Percentiles rank a stretch among this genome's conserved stretches.
These are phyloP conservation scores for Hirschioporus abietinus DNA, from an alignment of 768 basidiomycete genomes.

Conservation along the genomic window DNA sequence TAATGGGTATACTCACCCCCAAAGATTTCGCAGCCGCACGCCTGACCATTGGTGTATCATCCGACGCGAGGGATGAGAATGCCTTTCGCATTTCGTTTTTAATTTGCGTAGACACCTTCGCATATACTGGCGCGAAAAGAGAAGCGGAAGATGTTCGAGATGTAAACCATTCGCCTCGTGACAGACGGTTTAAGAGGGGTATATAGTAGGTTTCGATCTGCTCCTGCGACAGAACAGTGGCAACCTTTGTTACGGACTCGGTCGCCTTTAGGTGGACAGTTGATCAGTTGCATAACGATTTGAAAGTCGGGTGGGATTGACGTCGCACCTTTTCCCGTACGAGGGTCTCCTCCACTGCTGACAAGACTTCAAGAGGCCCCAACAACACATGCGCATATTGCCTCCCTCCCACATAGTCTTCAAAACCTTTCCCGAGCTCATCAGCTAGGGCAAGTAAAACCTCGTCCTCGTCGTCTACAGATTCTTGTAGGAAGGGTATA, in stretches of 20 bases:
- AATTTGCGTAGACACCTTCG: constrained; percentile 61
- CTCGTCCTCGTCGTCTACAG: constrained; percentile 99
- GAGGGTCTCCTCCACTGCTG: constrained; percentile 95
- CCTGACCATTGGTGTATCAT: constrained; percentile 99
- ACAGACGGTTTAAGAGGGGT: constrained; percentile 83
- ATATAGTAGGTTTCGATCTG: constrained; percentile 90
- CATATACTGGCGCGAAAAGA: constrained; percentile 86
- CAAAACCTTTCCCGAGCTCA: constrained; percentile 87
- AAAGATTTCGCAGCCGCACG: constrained; percentile 95
- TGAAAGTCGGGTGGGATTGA: background rate
- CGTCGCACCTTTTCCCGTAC: constrained; percentile 88
- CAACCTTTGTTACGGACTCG: constrained; percentile 91
- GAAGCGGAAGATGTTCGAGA: constrained; percentile 94
- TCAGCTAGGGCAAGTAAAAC: constrained; percentile 94
- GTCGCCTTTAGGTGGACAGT: constrained; percentile 60
- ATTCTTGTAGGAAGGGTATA: constrained; percentile 95
- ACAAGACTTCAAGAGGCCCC: constrained; percentile 91
- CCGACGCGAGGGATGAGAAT: constrained; percentile 75
- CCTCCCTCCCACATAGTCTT: constrained; percentile 90
- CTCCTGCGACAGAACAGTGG: constrained; percentile 63
- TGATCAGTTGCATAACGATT: background rate
- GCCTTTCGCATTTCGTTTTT: constrained; percentile 88
- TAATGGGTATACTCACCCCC: constrained; percentile 56
- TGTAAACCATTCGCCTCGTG: constrained; percentile 97
- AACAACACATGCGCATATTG: constrained; percentile 83